Evolutionary conservation across 2,329 filamentous ascomycete species (phyloP), one percentile per base, ranked within the genome.

Genomic region (Penicillium sp.): DNA sequence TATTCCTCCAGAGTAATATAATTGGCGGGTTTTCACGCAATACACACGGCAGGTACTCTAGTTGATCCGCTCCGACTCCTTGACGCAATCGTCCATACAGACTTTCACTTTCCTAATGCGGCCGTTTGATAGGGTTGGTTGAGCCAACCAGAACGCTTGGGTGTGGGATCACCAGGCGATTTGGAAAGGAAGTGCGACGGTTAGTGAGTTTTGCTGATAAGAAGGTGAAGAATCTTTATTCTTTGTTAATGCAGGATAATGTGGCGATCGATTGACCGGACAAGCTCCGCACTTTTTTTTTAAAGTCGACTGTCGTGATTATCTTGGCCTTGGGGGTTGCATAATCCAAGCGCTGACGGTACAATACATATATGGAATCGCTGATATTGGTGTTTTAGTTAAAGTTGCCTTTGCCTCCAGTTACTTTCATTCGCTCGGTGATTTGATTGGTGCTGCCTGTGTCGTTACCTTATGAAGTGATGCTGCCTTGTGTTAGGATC

Each of bases 11-110:
- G 44, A 3, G 5, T 4, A 19, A 1, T 40, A 1, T 17, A 1
- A 24, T n/a, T 15, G 17, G 19, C n/a, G 19, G 8, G 7, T 12
- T 10, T 4, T 2, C 9, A 33, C 30, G 12, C 30, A 1, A 33
- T 33, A 2, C 30, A 33, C 9, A 33, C 30, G 12, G 30, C 6
- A 10, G 30, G 30, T 13, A 4, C 6, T 38, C 28, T 45, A n/a
- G 56, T 42, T 24, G 5, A 35, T 42, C 51, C 35, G 35, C 2
- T n/a, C 37, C 53, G 53, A 55, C 61, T 68, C 65, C 51, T 66
- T 68, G 65, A 68, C 65, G 65, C 64, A 60, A 63, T 55, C 59
- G 61, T 38, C 26, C n/a, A 8, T 37, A 15, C 3, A 8, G 1
- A n/a, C 2, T 28, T 62, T 33, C 57, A 13, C 2, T 28, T 62